A percentile compares a stretch with the other conserved stretches of the same genome.
phyloP scores from a whole-genome alignment of 2,329 filamentous ascomycete species.

The Triangularia setosa region DNA sequence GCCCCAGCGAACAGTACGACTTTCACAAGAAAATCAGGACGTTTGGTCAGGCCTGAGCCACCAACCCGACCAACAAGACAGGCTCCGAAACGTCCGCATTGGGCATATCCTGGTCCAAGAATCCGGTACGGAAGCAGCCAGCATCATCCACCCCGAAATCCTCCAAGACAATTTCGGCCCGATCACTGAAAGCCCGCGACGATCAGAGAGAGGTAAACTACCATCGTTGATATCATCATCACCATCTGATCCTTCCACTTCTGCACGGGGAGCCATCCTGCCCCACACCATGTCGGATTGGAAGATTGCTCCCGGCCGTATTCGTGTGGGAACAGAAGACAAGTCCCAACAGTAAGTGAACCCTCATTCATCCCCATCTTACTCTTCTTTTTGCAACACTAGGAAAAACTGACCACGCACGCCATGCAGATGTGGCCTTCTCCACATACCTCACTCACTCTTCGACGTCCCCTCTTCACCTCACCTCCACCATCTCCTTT shows the following conservation, averaged over 20 bases:
- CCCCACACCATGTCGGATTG: slow-evolving; percentile 13
- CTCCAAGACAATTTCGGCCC: background rate
- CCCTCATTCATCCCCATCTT: background rate
- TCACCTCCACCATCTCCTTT: slow-evolving; percentile 8
- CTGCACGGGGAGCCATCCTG: background rate
- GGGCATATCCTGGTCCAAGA: background rate
- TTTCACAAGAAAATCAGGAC: background rate
- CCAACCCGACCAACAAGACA: background rate
- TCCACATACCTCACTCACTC: slow-evolving; percentile 16
- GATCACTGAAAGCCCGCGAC: background rate
- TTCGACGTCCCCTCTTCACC: slow-evolving; percentile 1
- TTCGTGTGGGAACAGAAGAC: background rate
- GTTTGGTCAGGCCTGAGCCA: background rate
- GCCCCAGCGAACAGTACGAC: background rate
- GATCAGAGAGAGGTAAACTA: background rate
- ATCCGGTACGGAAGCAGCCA: background rate
- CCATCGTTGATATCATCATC: background rate
- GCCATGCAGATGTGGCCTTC: slow-evolving; percentile 15
- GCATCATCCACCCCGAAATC: background rate
- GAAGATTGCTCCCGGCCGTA: slow-evolving; percentile 20
- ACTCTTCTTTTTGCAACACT: background rate
- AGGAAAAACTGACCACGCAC: background rate
- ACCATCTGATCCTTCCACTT: background rate
- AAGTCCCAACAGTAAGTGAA: slow-evolving; percentile 9
- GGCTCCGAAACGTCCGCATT: background rate